Base-by-base conservation (phyloP, 2,329 filamentous ascomycete genomes). In the Verticillium albo-atrum region DNA sequence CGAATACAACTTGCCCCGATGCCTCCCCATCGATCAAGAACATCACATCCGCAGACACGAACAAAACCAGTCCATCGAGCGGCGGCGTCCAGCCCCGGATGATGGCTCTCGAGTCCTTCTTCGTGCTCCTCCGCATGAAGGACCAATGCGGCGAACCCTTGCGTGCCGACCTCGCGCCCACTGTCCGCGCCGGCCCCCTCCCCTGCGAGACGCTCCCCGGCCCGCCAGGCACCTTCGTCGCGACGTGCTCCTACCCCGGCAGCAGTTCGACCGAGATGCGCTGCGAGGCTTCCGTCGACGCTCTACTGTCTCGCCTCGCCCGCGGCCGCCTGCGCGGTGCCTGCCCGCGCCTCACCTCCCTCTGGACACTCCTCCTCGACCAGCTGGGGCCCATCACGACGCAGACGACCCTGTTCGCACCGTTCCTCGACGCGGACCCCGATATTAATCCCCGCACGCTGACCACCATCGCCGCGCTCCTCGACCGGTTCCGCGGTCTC, bases 71-170 rank as follows among this genome's bases (percentile, higher is more conserved):
- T 7, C n/a, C n/a, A 3, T 47, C 20, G n/a, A 47, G 20, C n/a
- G n/a, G 20, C 20, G 20, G 20, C 20, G n/a, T 47, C 0, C n/a
- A 47, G 42, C 42, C 42, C n/a, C 42, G 42, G 2, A 23, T 47
- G 42, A 47, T 25, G 42, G 42, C 42, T 5, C 42, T 47, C 6
- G n/a, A 47, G 54, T 42, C 34, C 25, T 77, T 77, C 54, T 61
- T 57, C 2, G 73, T 75, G 50, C 59, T 66, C 0, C 62, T 77
- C 9, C 67, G 69, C 47, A 65, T 77, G 4, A 62, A 58, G 5
- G 74, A 77, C 27, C 74, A 77, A 56, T 77, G 74, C 53, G 68
- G 67, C 4, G 64, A 68, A 4, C 63, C 68, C 0, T 64, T 74
- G n/a, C 63, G 64, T 2, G 32, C 61, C 62, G 9, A 62, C 72